These are phyloP conservation scores for Ceratocystis variospora DNA, from an alignment of 2,329 filamentous ascomycete genomes.

Conservation along the genomic window DNA sequence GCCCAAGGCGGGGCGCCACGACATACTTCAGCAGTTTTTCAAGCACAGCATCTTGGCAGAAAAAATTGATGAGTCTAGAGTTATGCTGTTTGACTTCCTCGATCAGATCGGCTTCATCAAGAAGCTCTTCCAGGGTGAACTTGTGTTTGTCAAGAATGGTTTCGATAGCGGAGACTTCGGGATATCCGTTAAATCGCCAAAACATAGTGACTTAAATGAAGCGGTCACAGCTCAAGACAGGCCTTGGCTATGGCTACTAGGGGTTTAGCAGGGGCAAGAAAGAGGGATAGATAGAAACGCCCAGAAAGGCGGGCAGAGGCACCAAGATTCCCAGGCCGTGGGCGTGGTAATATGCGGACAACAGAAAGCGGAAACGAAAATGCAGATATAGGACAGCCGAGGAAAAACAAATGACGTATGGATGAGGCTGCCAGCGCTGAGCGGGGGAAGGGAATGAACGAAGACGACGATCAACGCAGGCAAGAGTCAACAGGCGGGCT, in stretches of 20 bases:
- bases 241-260: constrained; percentile 10
- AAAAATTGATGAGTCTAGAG: constrained; percentile 89
- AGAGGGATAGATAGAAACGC: not conserved
- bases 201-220: constrained; percentile 61
- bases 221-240: constrained; percentile 26
- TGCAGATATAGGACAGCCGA: not conserved
- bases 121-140: constrained; percentile 85
- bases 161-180: constrained; percentile 92
- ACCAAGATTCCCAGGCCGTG: not conserved
- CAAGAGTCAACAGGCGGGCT: too few relatives aligned
- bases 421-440: too few relatives aligned
- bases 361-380: not conserved
- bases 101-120: constrained; percentile 91
- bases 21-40: constrained; percentile 83
- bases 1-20: constrained; percentile 58
- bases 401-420: not conserved
- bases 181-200: constrained; percentile 98
- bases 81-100: constrained; percentile 98
- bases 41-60: constrained; percentile 75
- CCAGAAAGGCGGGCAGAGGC: not conserved
- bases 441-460: too few relatives aligned
- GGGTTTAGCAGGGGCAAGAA: not conserved
- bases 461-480: too few relatives aligned
- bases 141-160: constrained; percentile 93
- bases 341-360: not conserved